Evolutionary conservation across 2,329 filamentous ascomycete species (phyloP).

Genomic region (Dryadomyces sulphureus): DNA sequence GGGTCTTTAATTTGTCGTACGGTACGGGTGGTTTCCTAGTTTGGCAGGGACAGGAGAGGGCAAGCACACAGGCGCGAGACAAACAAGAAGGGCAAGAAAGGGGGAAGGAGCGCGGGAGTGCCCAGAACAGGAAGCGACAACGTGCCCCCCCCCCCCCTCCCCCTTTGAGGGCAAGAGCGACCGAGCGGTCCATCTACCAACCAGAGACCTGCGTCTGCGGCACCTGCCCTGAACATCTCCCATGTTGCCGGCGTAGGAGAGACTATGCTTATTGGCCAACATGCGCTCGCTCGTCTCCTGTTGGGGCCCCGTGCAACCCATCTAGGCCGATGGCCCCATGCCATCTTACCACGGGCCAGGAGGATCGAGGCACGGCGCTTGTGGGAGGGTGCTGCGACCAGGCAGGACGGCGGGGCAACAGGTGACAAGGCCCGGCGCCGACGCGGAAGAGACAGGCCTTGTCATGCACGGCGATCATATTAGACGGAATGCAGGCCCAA

Average conservation of each 20-base stretch:
- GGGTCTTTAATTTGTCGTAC: too few species aligned
- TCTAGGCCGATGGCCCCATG: neutral
- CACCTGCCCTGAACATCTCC: too few species aligned
- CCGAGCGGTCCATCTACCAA: neutral
- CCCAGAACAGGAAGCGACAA: too few species aligned
- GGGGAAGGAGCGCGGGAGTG: neutral
- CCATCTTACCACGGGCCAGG: neutral
- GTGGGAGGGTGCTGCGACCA: too few species aligned
- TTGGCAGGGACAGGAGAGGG: too few species aligned
- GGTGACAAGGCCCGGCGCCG: too few species aligned
- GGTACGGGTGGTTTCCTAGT: too few species aligned
- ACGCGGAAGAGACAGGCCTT: too few species aligned
- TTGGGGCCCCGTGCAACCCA: neutral
- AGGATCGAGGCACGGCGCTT: neutral
- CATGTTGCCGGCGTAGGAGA: neutral
- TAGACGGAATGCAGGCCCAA: neutral
- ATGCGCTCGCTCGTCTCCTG: neutral
- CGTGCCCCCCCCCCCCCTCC: too few species aligned
- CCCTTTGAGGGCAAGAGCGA: neutral
- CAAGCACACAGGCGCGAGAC: too few species aligned
- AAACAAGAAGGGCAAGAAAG: too few species aligned
- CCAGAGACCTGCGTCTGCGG: neutral
- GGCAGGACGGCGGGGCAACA: neutral
- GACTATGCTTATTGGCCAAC: neutral
- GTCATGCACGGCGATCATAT: neutral